Conservation (phyloP, 2,329 filamentous ascomycete genomes). For the Fusarium sp. region DNA sequence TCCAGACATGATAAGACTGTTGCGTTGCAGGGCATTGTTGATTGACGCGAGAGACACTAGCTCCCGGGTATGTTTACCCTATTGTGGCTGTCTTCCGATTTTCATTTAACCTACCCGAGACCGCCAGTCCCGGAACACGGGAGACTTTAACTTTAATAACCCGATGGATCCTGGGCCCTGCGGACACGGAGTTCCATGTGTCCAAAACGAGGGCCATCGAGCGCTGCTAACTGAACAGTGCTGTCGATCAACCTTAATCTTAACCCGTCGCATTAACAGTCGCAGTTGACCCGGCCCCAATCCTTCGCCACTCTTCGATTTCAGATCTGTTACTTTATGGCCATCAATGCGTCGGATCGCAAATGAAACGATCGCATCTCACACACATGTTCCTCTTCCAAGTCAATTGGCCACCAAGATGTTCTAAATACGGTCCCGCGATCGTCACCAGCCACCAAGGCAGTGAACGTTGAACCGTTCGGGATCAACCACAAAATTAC, state of each 20-base stretch:
- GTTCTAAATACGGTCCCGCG: no score
- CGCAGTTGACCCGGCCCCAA: background rate
- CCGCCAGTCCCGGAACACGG: no score
- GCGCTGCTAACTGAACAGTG: background rate
- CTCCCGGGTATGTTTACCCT: rapidly evolving
- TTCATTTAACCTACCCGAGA: no score
- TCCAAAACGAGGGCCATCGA: background rate
- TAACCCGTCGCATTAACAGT: background rate
- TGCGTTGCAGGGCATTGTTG: no score
- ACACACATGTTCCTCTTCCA: background rate
- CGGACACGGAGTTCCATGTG: background rate
- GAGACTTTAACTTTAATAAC: no score
- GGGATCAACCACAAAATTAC: background rate
- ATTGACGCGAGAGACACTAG: background rate
- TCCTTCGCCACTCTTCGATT: background rate
- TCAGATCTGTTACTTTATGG: no score
- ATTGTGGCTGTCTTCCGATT: background rate
- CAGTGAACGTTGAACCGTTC: background rate
- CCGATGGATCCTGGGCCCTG: no score
- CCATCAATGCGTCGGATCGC: no score
- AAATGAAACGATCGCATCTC: background rate
- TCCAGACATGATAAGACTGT: background rate
- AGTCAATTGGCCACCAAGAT: no score
- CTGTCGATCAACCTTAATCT: conserved; percentile 2
- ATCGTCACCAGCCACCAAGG: background rate